A percentile compares a stretch with the other conserved stretches of the same genome.
phyloP scores from a whole-genome alignment of 2,329 filamentous ascomycete genomes.

The Colletotrichum sp. region DNA sequence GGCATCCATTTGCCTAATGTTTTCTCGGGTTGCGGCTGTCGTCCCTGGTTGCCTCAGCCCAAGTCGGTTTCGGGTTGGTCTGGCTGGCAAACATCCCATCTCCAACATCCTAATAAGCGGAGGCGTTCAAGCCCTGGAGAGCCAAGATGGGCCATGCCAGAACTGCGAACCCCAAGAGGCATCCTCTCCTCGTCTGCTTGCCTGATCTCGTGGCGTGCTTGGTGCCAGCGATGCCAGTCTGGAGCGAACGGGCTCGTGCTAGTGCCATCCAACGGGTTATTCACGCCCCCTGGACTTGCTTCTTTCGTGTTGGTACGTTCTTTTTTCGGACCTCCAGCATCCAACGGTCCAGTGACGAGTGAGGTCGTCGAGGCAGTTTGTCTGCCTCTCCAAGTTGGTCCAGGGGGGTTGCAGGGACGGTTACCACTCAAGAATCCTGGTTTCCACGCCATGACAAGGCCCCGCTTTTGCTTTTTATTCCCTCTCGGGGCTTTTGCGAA shows the following conservation, averaged over 20 bases:
- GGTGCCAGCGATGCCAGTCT: background rate
- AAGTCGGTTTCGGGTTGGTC: background rate
- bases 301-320: background rate
- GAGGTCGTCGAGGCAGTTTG: background rate
- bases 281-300: constrained; percentile 8
- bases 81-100: background rate
- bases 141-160: background rate
- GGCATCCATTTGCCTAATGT: background rate
- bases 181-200: background rate
- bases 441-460: background rate
- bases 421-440: background rate
- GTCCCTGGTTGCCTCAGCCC: background rate
- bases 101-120: background rate
- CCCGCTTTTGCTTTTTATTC: constrained; percentile 1
- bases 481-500: constrained; percentile 17
- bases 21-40: background rate
- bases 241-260: background rate
- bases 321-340: background rate
- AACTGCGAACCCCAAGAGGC: background rate
- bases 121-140: constrained; percentile 1
- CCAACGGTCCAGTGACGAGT: background rate
- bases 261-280: background rate
- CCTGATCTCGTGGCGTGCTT: background rate
- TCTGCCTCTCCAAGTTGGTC: background rate
- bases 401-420: background rate